Evolutionary conservation across 352 stramenopile species (phyloP).

Genomic region (Phytophthora pisi): DNA sequence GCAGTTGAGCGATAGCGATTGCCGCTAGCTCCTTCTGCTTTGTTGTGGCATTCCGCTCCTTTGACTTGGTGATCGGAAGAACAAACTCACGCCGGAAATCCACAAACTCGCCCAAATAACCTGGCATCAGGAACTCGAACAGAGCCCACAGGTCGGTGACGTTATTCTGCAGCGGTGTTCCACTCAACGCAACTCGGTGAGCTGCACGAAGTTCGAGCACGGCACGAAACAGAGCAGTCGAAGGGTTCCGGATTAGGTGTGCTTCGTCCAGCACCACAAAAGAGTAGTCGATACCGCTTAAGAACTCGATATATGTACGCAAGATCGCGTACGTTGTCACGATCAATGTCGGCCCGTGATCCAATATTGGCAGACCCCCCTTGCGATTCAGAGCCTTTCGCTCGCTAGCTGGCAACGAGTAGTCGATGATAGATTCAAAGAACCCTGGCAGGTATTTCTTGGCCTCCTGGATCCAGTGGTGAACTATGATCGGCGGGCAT

Average conservation of each 20-base stretch:
- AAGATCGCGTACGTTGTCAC: constrained; percentile 90
- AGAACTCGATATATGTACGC: constrained; percentile 69
- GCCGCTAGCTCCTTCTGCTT: constrained; percentile 81
- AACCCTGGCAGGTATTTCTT: constrained; percentile 74
- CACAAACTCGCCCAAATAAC: constrained; percentile 93
- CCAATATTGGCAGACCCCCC: constrained; percentile 8
- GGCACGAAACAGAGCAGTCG: constrained; percentile 87
- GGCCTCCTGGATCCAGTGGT: constrained; percentile 96
- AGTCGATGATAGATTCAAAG: constrained; percentile 80
- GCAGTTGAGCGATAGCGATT: constrained; percentile 92
- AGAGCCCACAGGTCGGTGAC: constrained; percentile 97
- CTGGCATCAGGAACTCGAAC: constrained; percentile 98
- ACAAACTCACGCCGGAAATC: constrained; percentile 70
- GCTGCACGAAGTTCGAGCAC: constrained; percentile 75
- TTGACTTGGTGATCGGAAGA: constrained; percentile 62
- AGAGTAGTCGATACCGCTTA: constrained; percentile 64
- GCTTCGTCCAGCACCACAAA: constrained; percentile 97
- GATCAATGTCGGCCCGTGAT: constrained; percentile 40
- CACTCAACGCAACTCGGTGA: constrained; percentile 95
- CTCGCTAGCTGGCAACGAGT: constrained; percentile 61
- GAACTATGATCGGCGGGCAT: constrained; percentile 94
- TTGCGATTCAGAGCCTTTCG: constrained; percentile 51
- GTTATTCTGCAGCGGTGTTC: constrained; percentile 98
- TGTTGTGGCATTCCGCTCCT: constrained; percentile 61
- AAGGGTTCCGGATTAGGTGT: constrained; percentile 97